Conservation (phyloP, 192 early-diverging fungal genomes). For the Irineochytrium annulatum region DNA sequence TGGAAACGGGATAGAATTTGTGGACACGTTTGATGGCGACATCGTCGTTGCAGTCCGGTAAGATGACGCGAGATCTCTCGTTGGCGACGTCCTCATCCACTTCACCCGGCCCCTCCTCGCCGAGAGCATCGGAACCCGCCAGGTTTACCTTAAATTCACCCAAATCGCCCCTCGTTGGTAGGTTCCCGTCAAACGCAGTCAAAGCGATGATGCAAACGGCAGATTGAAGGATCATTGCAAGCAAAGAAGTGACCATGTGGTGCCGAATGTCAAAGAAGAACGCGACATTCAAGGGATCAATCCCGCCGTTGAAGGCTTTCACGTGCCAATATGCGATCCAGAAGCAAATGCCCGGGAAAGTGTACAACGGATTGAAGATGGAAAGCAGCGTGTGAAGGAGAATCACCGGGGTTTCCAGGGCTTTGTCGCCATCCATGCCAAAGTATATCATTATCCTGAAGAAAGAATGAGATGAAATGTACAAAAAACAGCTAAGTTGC, state of each 20-base stretch:
- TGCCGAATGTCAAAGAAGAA: constrained; percentile 12
- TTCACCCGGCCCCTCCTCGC: constrained; percentile 18
- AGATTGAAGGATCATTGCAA: constrained; percentile 15
- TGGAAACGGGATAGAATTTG: too few species aligned
- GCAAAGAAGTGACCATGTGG: constrained; percentile 9
- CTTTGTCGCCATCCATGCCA: constrained; percentile 7
- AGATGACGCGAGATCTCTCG: constrained; percentile 25
- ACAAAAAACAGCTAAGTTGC: not conserved
- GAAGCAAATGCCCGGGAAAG: constrained; percentile 17
- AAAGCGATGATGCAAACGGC: not conserved
- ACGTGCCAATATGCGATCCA: constrained; percentile 9
- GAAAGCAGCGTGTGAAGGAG: constrained; percentile 9
- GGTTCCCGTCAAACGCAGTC: constrained; percentile 4
- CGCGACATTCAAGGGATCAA: constrained; percentile 10
- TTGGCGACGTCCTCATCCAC: constrained; percentile 30
- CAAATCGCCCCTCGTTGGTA: not conserved
- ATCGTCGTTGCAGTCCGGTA: constrained; percentile 21
- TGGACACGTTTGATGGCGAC: too few species aligned
- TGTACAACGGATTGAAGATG: constrained; percentile 13
- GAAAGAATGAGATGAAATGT: not conserved
- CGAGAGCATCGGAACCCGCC: not conserved
- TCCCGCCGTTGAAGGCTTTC: not conserved
- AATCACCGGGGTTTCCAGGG: not conserved
- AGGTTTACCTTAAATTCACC: too few species aligned
- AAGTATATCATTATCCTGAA: constrained; percentile 17